Conservation (phyloP, 1,284 basidiomycete species). For the Farysia itapuensis region DNA sequence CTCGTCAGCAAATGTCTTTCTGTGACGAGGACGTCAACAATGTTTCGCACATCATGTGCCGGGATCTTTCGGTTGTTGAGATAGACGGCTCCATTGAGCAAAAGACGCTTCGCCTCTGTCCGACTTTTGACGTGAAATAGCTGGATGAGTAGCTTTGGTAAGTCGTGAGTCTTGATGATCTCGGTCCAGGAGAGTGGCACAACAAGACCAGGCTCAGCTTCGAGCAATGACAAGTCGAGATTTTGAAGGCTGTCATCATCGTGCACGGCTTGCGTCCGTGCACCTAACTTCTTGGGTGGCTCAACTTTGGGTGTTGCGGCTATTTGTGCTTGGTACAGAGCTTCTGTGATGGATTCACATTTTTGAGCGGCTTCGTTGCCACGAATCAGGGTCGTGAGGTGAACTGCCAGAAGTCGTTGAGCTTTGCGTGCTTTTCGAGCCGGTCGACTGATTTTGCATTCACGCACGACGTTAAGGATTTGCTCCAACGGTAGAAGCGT, state of each 20-base stretch:
- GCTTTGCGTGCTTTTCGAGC: constrained; percentile 69
- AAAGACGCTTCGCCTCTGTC: constrained; percentile 18
- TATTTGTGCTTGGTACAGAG: no score
- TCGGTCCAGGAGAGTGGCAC: neutral
- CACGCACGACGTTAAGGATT: constrained; percentile 69
- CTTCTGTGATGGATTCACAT: neutral
- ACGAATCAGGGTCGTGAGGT: constrained; percentile 76
- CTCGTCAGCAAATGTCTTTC: no score
- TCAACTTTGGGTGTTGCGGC: neutral
- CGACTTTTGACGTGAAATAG: constrained; percentile 10
- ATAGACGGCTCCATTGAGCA: constrained; percentile 15
- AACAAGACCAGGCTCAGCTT: neutral
- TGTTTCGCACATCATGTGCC: no score
- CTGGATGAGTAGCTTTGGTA: neutral
- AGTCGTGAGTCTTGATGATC: neutral
- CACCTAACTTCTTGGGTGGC: no score
- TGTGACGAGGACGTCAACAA: no score
- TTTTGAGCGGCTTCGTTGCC: constrained; percentile 26
- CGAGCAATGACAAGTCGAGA: neutral
- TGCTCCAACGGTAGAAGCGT: constrained; percentile 72
- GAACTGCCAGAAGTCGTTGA: constrained; percentile 78
- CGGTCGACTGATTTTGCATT: constrained; percentile 66
- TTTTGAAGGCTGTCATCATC: neutral
- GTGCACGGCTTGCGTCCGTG: no score
- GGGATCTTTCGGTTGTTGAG: constrained; percentile 13